A percentile compares a stretch with the other conserved stretches of the same genome.
Conservation (phyloP, 495 filamentous ascomycete genomes). For the Aspergillus steynii region DNA sequence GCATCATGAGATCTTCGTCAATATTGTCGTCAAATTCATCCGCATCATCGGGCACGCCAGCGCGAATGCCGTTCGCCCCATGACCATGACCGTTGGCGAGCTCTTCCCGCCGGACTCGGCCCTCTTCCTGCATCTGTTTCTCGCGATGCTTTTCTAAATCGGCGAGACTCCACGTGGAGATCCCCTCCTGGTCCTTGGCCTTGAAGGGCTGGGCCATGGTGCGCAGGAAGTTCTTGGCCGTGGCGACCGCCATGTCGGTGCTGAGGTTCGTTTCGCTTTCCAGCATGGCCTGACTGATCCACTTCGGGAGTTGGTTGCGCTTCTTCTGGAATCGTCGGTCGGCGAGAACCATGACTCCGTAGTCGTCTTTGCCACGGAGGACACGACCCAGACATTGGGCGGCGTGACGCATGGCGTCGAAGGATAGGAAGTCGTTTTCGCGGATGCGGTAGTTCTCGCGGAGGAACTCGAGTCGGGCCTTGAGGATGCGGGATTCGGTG, state of each 20-base stretch:
- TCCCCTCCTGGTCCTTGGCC: constrained; percentile 79
- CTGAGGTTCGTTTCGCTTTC: constrained; percentile 85
- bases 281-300: constrained; percentile 88
- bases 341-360: constrained; percentile 97
- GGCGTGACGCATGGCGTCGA: constrained; percentile 98
- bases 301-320: constrained; percentile 86
- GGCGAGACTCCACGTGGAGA: constrained; percentile 83
- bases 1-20: constrained; percentile 60
- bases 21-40: constrained; percentile 64
- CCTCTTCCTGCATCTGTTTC: constrained; percentile 72
- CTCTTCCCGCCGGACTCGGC: constrained; percentile 46
- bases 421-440: constrained; percentile 97
- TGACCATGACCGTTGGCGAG: constrained; percentile 28
- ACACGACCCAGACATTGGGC: constrained; percentile 97
- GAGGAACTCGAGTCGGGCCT: constrained; percentile 93
- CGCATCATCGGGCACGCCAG: constrained; percentile 23
- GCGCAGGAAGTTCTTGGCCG: constrained; percentile 83
- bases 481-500: constrained; percentile 95
- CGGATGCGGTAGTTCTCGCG: constrained; percentile 95
- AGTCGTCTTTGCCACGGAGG: constrained; percentile 94
- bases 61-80: constrained; percentile 24
- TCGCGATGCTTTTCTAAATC: constrained; percentile 68
- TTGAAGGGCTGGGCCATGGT: constrained; percentile 90
- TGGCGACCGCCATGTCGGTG: constrained; percentile 91
- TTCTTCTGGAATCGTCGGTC: constrained; percentile 91